These are phyloP conservation scores for Spatholobus suberectus DNA, from an alignment of 306 rosid genomes.

Conservation along the genomic window DNA sequence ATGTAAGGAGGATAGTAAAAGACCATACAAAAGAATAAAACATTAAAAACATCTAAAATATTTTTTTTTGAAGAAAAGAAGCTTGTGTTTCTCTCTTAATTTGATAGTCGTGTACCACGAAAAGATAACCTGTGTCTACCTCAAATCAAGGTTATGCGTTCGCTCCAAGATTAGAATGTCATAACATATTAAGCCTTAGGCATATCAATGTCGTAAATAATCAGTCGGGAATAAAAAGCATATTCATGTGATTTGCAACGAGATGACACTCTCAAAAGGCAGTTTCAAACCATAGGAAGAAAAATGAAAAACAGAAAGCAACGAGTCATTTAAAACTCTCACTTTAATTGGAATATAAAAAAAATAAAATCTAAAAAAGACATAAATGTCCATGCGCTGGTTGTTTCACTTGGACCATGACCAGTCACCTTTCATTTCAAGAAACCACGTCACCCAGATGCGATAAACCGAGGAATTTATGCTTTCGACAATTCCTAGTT, in stretches of 20 bases:
- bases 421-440: conserved; percentile 65
- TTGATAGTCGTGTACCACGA: background rate
- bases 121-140: background rate
- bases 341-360: conserved; percentile 55
- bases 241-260: conserved; percentile 41
- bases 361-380: conserved; percentile 49
- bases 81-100: background rate
- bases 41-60: background rate
- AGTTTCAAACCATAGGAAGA: conserved; percentile 54
- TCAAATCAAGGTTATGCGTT: background rate
- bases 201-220: conserved; percentile 23
- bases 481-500: conserved; percentile 76
- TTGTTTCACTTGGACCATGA: conserved; percentile 65
- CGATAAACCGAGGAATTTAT: conserved; percentile 68
- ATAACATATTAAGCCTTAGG: background rate
- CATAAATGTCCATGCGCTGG: conserved; percentile 52
- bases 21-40: background rate
- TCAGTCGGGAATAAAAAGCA: conserved; percentile 31
- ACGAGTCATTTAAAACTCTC: conserved; percentile 64
- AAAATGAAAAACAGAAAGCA: conserved; percentile 65
- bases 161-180: conserved; percentile 10
- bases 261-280: conserved; percentile 49
- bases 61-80: conserved; percentile 10
- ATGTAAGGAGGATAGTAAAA: background rate
- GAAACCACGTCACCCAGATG: too few relatives aligned